These are phyloP conservation scores for Paraphoma chrysanthemicola DNA, from an alignment of 2,329 filamentous ascomycete species.

Conservation along the genomic window DNA sequence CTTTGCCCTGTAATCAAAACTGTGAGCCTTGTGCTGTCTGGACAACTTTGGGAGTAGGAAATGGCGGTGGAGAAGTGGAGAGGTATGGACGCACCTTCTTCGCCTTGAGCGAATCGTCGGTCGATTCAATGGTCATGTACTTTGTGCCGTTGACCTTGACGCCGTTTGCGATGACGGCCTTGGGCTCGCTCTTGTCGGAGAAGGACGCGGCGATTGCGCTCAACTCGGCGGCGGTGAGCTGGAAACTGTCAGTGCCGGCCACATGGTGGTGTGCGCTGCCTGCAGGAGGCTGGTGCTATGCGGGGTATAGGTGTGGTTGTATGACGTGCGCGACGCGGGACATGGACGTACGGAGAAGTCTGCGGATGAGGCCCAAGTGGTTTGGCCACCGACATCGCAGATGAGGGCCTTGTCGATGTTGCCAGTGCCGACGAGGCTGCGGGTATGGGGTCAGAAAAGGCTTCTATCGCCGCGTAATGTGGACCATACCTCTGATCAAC, in stretches of 20 bases:
- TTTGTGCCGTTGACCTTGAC: slow-evolving; percentile 78
- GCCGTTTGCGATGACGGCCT: slow-evolving; percentile 74
- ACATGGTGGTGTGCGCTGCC: no score
- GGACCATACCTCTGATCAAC: slow-evolving; percentile 48
- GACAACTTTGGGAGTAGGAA: no score
- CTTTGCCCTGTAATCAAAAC: slow-evolving; percentile 66
- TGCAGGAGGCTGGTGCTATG: no score
- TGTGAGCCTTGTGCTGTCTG: slow-evolving; percentile 9
- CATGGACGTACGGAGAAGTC: slow-evolving; percentile 74
- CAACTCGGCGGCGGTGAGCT: slow-evolving; percentile 64
- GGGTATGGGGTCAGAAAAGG: slow-evolving; percentile 20
- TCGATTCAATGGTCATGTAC: slow-evolving; percentile 78
- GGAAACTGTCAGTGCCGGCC: slow-evolving; percentile 17
- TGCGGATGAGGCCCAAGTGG: slow-evolving; percentile 82
- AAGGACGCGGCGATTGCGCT: slow-evolving; percentile 58
- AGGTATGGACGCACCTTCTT: slow-evolving; percentile 72
- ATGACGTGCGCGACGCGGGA: not conserved
- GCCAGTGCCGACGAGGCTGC: slow-evolving; percentile 52
- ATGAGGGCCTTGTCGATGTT: slow-evolving; percentile 59
- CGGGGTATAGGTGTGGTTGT: not conserved
- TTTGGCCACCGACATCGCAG: slow-evolving; percentile 56
- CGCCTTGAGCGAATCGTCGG: slow-evolving; percentile 81
- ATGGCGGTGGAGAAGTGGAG: not conserved
- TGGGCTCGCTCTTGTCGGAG: slow-evolving; percentile 65
- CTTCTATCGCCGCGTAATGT: not conserved